Evolutionary conservation across 179 eudicot genomes (phyloP), one percentile per base, ranked within the genome.

Genomic region (Patellifolia procumbens): DNA sequence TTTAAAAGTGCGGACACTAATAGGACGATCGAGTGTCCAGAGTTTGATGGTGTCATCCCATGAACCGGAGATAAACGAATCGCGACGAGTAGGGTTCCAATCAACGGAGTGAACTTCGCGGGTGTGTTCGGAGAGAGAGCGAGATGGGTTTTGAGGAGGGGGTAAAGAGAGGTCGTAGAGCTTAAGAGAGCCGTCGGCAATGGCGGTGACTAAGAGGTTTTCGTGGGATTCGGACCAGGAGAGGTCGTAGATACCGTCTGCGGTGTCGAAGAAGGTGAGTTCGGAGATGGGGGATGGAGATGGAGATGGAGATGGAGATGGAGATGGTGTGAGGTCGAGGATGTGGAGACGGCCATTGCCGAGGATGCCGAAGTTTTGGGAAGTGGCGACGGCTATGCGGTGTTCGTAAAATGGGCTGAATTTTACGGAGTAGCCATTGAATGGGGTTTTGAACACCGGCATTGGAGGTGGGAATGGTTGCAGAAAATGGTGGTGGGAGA

Each of bases 171-270:
- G 87, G 82, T 92, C 97, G 85, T 91, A 92, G 42, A 94, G 84
- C 71, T 91, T 92, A n/a, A 94, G 84, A 34, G 94, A 85, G 37
- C 97, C 98, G 73, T 92, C 97, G 29, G 96, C 97, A 8, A 88
- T 73, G 62, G 97, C 96, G 63, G 97, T 96, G 70, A 92, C 78
- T 28, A 94, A 75, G 73, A 92, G 92, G 42, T 89, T 86, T 43
- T 94, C 97, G 81, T 91, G 97, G 56, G 97, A 91, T 51, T 94
- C 98, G 10, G 98, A 92, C 97, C 98, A 94, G 55, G 97, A 83
- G 53, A 92, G 56, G 84, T 94, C 97, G 87, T 92, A 92, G 65
- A 92, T 86, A 66, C 97, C 97, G 76, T 94, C 98, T 31, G 97
- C 94, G 35, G 98, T 94, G 87, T 94, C 98, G 83, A 92, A 94